phyloP scores from a whole-genome alignment of 1,284 basidiomycete genomes.

The Boletellus dicymbophilus region DNA sequence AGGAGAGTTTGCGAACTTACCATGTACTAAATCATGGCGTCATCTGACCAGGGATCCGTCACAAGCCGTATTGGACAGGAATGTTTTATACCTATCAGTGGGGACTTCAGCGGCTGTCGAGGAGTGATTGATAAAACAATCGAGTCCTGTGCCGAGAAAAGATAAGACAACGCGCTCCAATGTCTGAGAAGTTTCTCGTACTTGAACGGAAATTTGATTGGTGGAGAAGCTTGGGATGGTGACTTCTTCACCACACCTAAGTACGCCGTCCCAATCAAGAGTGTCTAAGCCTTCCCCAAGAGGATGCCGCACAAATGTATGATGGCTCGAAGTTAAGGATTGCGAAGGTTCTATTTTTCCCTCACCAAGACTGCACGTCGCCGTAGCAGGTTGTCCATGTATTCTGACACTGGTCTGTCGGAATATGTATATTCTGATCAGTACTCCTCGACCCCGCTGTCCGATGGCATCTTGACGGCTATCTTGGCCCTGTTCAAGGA shows the following conservation, averaged over 20 bases:
- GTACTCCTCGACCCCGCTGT: constrained; percentile 3
- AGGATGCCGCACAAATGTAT: constrained; percentile 5
- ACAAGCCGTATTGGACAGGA: constrained; percentile 23
- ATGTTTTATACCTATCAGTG: constrained; percentile 25
- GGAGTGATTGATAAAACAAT: constrained; percentile 29
- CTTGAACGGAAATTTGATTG: constrained; percentile 24
- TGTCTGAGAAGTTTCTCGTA: constrained; percentile 5
- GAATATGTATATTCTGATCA: constrained; percentile 27
- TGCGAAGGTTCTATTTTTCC: constrained; percentile 20
- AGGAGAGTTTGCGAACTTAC: not conserved
- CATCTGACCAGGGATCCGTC: constrained; percentile 32
- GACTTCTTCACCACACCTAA: constrained; percentile 21
- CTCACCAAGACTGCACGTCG: constrained; percentile 19
- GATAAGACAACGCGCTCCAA: not conserved
- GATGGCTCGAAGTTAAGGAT: constrained; percentile 1
- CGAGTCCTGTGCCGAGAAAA: constrained; percentile 22
- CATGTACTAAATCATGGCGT: constrained; percentile 1
- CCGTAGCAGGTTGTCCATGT: constrained; percentile 15
- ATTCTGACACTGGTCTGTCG: constrained; percentile 18
- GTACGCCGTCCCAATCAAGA: constrained; percentile 34
- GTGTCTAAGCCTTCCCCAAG: constrained; percentile 18
- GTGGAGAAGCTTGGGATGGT: constrained; percentile 24
- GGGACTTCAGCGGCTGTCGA: constrained; percentile 29
- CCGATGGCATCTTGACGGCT: not conserved
- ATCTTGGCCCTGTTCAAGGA: constrained; percentile 22